Evolutionary conservation across 352 stramenopile genomes (phyloP), one percentile per base, ranked within the genome.

Genomic region (Phytophthora capsici): DNA sequence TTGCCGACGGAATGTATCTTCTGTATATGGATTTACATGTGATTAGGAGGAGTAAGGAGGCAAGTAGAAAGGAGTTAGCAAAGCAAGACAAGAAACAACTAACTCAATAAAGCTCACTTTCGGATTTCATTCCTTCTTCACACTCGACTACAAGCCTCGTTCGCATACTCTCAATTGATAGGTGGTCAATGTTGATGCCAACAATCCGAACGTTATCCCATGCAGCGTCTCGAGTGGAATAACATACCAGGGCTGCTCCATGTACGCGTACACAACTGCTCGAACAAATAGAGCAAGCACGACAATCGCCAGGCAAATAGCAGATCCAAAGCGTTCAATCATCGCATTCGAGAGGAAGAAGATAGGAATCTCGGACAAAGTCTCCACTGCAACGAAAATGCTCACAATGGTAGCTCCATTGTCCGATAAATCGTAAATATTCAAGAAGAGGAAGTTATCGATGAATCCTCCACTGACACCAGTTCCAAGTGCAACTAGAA

Each of bases 141-240:
- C n/a, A n/a, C n/a, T n/a, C n/a, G n/a, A n/a, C n/a, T n/a, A n/a
- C n/a, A n/a, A n/a, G n/a, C n/a, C n/a, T n/a, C n/a, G n/a, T n/a
- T n/a, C n/a, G n/a, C n/a, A n/a, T n/a, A n/a, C n/a, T n/a, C n/a
- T n/a, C n/a, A n/a, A n/a, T n/a, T n/a, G n/a, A n/a, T 89, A 89
- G 23, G 79, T 75, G 46, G 75, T 87, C 37, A 66, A 63, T 1
- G 77, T 62, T 0, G 80, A 69, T 58, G 72, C 72, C 22, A 77
- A 54, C 22, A 89, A 54, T 4, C 77, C 75, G 47, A 84, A 84
- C 0, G 80, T 87, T 19, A 83, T 38, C 6, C 80, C 80, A 56
- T 89, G 80, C 10, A 87, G 66, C 37, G 77, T 73, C 61, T 86
- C 80, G 38, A 89, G 76, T 12, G 80, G 77, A n/a, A 89, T 76